Conservation (phyloP, 177 flowering plant genomes). For the Tripterygium wilfordii region DNA sequence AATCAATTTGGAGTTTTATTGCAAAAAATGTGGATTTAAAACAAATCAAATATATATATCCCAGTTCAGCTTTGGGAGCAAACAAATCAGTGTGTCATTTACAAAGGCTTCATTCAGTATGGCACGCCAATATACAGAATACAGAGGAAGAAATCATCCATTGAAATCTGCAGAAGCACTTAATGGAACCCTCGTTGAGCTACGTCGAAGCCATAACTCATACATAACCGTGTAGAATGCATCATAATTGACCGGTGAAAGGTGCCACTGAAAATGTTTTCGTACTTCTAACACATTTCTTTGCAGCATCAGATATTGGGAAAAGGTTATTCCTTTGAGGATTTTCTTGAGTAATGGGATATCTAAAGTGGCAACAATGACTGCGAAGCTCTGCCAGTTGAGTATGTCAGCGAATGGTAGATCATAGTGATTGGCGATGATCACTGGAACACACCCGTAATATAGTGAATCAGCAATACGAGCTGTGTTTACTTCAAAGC, state of each 20-base stretch:
- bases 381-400: conserved; percentile 84
- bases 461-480: conserved; percentile 69
- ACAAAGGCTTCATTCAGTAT: too few relatives aligned
- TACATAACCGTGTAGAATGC: conserved; percentile 82
- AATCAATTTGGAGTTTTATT: too few relatives aligned
- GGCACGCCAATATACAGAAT: too few relatives aligned
- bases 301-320: conserved; percentile 36
- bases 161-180: neutral
- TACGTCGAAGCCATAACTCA: conserved; percentile 85
- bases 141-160: too few relatives aligned
- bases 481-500: conserved; percentile 87
- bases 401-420: conserved; percentile 75
- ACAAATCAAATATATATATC: too few relatives aligned
- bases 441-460: conserved; percentile 80
- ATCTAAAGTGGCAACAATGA: conserved; percentile 52
- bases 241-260: conserved; percentile 50
- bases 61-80: too few relatives aligned
- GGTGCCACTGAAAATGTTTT: conserved; percentile 71
- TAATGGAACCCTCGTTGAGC: too few relatives aligned
- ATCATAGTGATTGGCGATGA: conserved; percentile 80
- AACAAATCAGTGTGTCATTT: too few relatives aligned
- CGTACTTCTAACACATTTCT: conserved; percentile 60
- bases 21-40: too few relatives aligned
- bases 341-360: conserved; percentile 64
- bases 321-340: conserved; percentile 37